phyloP scores from a whole-genome alignment of 495 filamentous ascomycete species.

The Aspergillus kassunensis region DNA sequence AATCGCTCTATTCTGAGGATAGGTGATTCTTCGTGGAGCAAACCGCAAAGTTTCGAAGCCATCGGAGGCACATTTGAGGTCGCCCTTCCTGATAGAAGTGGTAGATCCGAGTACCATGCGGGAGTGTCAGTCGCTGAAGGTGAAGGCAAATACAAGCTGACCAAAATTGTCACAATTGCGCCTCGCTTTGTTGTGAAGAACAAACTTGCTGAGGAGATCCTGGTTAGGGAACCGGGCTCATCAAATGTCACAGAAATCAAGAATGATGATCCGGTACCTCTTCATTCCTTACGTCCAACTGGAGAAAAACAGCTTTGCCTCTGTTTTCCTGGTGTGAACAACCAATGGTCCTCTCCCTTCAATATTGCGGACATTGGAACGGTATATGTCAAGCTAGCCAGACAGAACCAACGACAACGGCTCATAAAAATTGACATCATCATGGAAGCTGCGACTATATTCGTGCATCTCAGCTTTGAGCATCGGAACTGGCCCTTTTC shows the following conservation, averaged over 20 bases:
- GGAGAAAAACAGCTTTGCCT: constrained; percentile 83
- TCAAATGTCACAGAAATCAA: constrained; percentile 74
- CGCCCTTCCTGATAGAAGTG: constrained; percentile 65
- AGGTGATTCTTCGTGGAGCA: constrained; percentile 89
- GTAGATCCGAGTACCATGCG: constrained; percentile 78
- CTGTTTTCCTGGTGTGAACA: constrained; percentile 92
- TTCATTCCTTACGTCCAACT: constrained; percentile 79
- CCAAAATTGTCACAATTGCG: constrained; percentile 89
- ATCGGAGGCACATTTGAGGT: constrained; percentile 89
- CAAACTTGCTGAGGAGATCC: constrained; percentile 79
- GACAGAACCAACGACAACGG: constrained; percentile 79
- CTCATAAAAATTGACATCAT: constrained; percentile 85
- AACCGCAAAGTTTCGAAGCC: constrained; percentile 96
- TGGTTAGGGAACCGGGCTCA: constrained; percentile 85
- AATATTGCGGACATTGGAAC: constrained; percentile 92
- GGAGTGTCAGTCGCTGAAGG: constrained; percentile 86
- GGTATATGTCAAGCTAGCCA: constrained; percentile 89
- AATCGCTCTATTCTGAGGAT: constrained; percentile 86
- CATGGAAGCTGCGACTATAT: constrained; percentile 87
- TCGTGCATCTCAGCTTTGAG: constrained; percentile 85
- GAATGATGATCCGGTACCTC: constrained; percentile 68
- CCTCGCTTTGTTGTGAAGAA: constrained; percentile 95
- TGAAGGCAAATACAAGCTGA: constrained; percentile 95
- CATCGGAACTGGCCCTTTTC: constrained; percentile 96
- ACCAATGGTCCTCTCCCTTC: constrained; percentile 97